phyloP scores from a whole-genome alignment of 192 early-diverging fungal genomes.

The Ramicandelaber brevisporus region DNA sequence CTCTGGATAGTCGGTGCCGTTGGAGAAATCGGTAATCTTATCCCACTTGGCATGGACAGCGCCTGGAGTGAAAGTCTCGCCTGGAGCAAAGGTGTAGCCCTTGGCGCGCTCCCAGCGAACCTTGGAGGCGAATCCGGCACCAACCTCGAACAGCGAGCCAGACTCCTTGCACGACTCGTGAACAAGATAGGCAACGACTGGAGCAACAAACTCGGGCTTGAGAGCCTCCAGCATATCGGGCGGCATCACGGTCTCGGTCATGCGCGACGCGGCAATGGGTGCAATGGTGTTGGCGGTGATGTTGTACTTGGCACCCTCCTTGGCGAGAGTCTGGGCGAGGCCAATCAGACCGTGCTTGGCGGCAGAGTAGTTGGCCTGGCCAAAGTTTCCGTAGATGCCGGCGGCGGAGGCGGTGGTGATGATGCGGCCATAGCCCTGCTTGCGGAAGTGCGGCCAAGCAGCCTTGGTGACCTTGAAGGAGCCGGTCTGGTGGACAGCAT shows the following conservation, averaged over 20 bases:
- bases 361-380: constrained; percentile 34
- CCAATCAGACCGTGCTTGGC: constrained; percentile 89
- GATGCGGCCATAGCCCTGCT: constrained; percentile 85
- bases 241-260: constrained; percentile 94
- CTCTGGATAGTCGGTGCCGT: constrained; percentile 34
- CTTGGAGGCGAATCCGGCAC: constrained; percentile 72
- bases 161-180: constrained; percentile 64
- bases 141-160: constrained; percentile 81
- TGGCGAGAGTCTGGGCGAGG: constrained; percentile 73
- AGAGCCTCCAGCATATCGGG: constrained; percentile 82
- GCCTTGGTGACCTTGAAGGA: constrained; percentile 92
- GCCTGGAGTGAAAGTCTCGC: constrained; percentile 59
- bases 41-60: constrained; percentile 50
- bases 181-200: constrained; percentile 77
- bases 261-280: constrained; percentile 85
- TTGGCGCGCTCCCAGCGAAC: constrained; percentile 73
- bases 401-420: constrained; percentile 90
- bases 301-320: constrained; percentile 86
- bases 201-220: constrained; percentile 93
- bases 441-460: constrained; percentile 84
- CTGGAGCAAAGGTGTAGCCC: constrained; percentile 78
- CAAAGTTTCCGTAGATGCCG: constrained; percentile 98
- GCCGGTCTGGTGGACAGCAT: constrained; percentile 77
- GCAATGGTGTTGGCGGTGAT: constrained; percentile 86
- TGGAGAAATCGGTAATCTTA: constrained; percentile 46